phyloP scores from a whole-genome alignment of 805 yeast genomes.

The Clavispora santaluciae region DNA sequence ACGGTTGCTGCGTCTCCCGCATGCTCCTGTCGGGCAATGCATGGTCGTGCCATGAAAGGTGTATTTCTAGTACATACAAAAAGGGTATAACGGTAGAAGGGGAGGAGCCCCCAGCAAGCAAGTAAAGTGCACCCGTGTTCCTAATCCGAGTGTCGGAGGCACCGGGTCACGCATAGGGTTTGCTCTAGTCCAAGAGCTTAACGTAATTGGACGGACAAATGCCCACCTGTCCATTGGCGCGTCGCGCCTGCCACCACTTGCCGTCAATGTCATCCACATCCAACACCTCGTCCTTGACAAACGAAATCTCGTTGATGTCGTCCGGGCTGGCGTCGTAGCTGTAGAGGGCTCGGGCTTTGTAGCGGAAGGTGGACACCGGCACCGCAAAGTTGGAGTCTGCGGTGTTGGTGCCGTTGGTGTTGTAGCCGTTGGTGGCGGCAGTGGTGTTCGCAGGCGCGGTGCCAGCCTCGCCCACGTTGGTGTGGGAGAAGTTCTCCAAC shows the following conservation, averaged over 20 bases:
- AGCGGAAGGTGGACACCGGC: constrained; percentile 50
- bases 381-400: constrained; percentile 18
- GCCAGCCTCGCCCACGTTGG: constrained; percentile 34
- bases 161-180: not conserved
- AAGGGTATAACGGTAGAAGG: not conserved
- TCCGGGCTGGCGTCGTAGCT: constrained; percentile 86
- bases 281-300: constrained; percentile 84
- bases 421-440: constrained; percentile 9
- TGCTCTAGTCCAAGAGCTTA: constrained; percentile 51
- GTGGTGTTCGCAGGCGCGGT: constrained; percentile 9
- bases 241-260: constrained; percentile 97
- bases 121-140: not conserved
- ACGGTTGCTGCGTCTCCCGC: not conserved
- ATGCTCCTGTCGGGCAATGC: not conserved
- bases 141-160: not conserved
- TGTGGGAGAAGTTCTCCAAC: constrained; percentile 48
- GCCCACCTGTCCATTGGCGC: constrained; percentile 87
- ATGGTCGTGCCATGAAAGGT: not conserved
- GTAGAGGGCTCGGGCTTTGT: constrained; percentile 81
- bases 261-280: constrained; percentile 91
- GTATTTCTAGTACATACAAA: not conserved
- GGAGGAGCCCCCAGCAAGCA: not conserved
- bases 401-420: constrained; percentile 19
- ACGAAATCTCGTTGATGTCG: constrained; percentile 89
- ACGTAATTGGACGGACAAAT: constrained; percentile 95